phyloP scores from a whole-genome alignment of 495 filamentous ascomycete genomes.

The Haplographium delicatum region DNA sequence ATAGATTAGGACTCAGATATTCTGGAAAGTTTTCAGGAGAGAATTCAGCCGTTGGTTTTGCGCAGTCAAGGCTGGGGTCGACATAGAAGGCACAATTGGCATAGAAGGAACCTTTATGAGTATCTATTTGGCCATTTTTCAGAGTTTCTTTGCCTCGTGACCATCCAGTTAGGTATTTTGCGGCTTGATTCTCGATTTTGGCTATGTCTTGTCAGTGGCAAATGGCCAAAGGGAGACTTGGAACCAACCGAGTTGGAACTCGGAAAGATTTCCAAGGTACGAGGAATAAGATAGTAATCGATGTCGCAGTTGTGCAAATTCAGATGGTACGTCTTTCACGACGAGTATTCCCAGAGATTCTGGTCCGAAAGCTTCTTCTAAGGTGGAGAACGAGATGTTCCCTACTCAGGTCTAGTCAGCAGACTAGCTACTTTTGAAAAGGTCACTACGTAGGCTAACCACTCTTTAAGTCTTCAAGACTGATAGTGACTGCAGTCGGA shows the following conservation, averaged over 20 bases:
- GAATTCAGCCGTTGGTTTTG: slow-evolving; percentile 50
- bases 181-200: slow-evolving; percentile 57
- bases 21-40: slow-evolving; percentile 55
- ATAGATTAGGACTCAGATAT: slow-evolving; percentile 68
- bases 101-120: slow-evolving; percentile 93
- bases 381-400: slow-evolving; percentile 61
- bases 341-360: slow-evolving; percentile 88
- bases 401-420: slow-evolving; percentile 39
- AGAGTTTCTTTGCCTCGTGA: slow-evolving; percentile 94
- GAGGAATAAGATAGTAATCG: slow-evolving; percentile 81
- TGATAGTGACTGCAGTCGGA: slow-evolving; percentile 46
- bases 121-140: slow-evolving; percentile 82
- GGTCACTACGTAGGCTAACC: slow-evolving; percentile 28
- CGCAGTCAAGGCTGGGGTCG: slow-evolving; percentile 54
- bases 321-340: slow-evolving; percentile 72
- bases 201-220: slow-evolving; percentile 30
- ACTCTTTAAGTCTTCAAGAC: slow-evolving; percentile 45
- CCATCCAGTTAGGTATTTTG: slow-evolving; percentile 63
- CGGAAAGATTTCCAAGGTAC: slow-evolving; percentile 77
- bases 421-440: background rate
- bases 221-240: background rate
- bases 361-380: slow-evolving; percentile 87
- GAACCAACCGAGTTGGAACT: slow-evolving; percentile 61
- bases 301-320: slow-evolving; percentile 63
- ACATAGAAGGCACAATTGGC: slow-evolving; percentile 94